phyloP scores from a whole-genome alignment of 2,329 filamentous ascomycete species.

The Alternaria alternata region DNA sequence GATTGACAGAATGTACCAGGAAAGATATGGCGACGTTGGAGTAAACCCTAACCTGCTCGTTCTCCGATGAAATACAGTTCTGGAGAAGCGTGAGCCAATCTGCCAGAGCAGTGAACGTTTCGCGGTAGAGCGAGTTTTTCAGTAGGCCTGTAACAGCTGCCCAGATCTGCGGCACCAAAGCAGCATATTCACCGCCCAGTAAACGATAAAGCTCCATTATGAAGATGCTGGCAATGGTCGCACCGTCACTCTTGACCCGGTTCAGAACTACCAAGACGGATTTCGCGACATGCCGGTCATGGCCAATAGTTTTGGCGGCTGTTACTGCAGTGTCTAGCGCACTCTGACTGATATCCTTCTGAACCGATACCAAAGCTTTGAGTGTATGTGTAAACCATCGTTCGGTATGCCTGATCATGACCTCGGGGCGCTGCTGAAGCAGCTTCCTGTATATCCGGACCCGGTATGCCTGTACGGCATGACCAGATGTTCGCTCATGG shows the following conservation, averaged over 20 bases:
- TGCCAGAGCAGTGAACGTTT: conserved; percentile 75
- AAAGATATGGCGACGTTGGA: conserved; percentile 88
- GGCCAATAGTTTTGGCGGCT: conserved; percentile 72
- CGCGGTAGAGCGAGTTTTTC: conserved; percentile 65
- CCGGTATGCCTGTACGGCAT: conserved; percentile 79
- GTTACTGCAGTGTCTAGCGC: conserved; percentile 79
- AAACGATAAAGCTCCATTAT: conserved; percentile 69
- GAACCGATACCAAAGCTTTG: conserved; percentile 78
- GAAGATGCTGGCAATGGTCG: conserved; percentile 64
- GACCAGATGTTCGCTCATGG: conserved; percentile 77
- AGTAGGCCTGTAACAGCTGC: conserved; percentile 81
- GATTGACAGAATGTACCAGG: conserved; percentile 76
- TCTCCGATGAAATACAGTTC: conserved; percentile 81
- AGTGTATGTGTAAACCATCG: conserved; percentile 87
- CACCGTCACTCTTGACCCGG: conserved; percentile 67
- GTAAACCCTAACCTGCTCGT: conserved; percentile 68
- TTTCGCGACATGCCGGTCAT: conserved; percentile 72
- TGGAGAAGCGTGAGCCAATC: conserved; percentile 83
- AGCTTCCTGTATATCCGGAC: conserved; percentile 81
- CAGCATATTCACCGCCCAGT: conserved; percentile 64
- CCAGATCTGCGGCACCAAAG: conserved; percentile 87
- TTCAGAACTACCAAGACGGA: conserved; percentile 71
- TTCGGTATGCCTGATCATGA: conserved; percentile 73
- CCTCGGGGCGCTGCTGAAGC: conserved; percentile 71
- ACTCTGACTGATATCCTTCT: conserved; percentile 77